Percentiles rank a stretch among this genome's conserved stretches.
Evolutionary conservation across 2,329 filamentous ascomycete genomes (phyloP).

Genomic region (Botrytis hyacinthi): DNA sequence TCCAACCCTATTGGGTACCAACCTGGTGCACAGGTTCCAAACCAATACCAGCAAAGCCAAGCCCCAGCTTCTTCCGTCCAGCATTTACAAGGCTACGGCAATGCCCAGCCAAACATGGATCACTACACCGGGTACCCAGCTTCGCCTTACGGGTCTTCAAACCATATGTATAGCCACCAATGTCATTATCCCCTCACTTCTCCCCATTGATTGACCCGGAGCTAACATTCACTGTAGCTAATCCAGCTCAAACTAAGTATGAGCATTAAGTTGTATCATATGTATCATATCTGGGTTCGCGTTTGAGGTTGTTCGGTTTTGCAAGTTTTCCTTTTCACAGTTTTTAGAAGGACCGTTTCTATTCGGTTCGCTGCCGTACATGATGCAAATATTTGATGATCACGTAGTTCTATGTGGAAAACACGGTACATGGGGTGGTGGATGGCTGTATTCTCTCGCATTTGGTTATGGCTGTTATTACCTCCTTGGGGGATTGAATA

Average conservation of each 20-base stretch:
- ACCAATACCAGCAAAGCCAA: conserved; percentile 20
- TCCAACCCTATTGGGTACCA: conserved; percentile 62
- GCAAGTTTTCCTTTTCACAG: conserved; percentile 28
- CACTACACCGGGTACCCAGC: conserved; percentile 56
- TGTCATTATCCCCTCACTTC: conserved; percentile 44
- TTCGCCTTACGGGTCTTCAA: conserved; percentile 51
- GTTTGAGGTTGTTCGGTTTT: conserved; percentile 33
- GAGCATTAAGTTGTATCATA: conserved; percentile 35
- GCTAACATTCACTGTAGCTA: conserved; percentile 37
- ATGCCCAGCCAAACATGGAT: conserved; percentile 28
- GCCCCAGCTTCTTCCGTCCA: conserved; percentile 53
- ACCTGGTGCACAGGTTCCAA: conserved; percentile 51
- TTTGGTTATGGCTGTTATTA: conserved; percentile 14
- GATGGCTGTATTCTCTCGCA: conserved; percentile 31
- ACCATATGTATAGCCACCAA: conserved; percentile 57
- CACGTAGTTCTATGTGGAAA: conserved; percentile 25
- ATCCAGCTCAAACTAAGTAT: conserved; percentile 37
- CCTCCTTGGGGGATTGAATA: conserved; percentile 25
- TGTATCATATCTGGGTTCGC: conserved; percentile 41
- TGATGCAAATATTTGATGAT: conserved; percentile 37
- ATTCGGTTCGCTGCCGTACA: conserved; percentile 37
- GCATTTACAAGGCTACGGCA: conserved; percentile 56
- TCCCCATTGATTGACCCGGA: conserved; percentile 15
- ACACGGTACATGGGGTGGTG: conserved; percentile 19
- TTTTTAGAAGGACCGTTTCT: conserved; percentile 33